Evolutionary conservation across 805 yeast genomes (phyloP).

Genomic region (Barnettozyma californica): DNA sequence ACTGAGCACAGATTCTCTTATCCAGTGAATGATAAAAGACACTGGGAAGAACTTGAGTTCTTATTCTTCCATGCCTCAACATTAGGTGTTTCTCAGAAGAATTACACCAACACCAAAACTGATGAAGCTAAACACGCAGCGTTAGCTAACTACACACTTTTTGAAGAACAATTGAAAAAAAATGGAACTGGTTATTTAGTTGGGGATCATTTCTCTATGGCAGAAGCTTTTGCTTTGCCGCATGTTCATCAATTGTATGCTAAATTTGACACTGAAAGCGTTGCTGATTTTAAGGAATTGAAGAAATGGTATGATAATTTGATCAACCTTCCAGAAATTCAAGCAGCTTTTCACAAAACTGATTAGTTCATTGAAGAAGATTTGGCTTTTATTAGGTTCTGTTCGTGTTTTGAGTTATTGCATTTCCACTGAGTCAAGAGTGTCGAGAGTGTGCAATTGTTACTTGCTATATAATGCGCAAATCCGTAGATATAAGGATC

Average conservation of each 20-base stretch:
- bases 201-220: conserved; percentile 53
- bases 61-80: conserved; percentile 53
- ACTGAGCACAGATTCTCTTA: conserved; percentile 38
- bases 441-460: too few relatives aligned
- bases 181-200: conserved; percentile 47
- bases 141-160: conserved; percentile 42
- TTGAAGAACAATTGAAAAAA: conserved; percentile 42
- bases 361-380: conserved; percentile 1
- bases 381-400: too few relatives aligned
- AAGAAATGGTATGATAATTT: conserved; percentile 8
- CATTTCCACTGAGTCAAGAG: too few relatives aligned
- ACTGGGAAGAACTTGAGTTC: conserved; percentile 49
- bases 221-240: conserved; percentile 47
- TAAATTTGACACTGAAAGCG: conserved; percentile 3
- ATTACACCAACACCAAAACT: conserved; percentile 35
- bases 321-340: conserved; percentile 7
- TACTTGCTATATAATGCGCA: too few relatives aligned
- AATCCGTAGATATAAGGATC: too few relatives aligned
- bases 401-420: too few relatives aligned
- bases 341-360: conserved; percentile 7
- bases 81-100: conserved; percentile 57
- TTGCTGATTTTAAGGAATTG: conserved; percentile 2
- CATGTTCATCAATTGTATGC: conserved; percentile 15
- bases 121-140: conserved; percentile 25
- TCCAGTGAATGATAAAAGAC: conserved; percentile 32